These are phyloP conservation scores for Fusarium citri DNA, from an alignment of 2,329 filamentous ascomycete genomes.

Conservation along the genomic window DNA sequence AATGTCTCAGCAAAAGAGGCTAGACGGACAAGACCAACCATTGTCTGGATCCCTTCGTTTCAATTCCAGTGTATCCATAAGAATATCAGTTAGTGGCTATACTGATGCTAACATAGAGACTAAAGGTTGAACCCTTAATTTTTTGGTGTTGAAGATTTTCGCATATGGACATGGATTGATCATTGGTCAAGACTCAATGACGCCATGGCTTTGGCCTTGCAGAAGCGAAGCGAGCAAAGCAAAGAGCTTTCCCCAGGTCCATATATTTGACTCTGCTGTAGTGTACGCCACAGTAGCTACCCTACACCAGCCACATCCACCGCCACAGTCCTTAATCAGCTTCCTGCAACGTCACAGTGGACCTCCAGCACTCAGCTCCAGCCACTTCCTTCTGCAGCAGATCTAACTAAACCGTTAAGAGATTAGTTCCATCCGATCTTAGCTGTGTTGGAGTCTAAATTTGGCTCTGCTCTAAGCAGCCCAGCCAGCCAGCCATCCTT, in stretches of 20 bases:
- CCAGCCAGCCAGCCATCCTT: slow-evolving; percentile 9
- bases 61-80: not conserved
- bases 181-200: slow-evolving; percentile 26
- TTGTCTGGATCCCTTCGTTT: not conserved
- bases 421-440: slow-evolving; percentile 29
- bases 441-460: slow-evolving; percentile 36
- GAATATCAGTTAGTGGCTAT: not conserved
- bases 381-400: slow-evolving; percentile 25
- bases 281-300: slow-evolving; percentile 14
- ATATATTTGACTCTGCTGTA: not conserved
- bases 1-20: slow-evolving; percentile 19
- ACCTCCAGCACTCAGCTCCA: slow-evolving; percentile 13
- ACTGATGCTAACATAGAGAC: not conserved
- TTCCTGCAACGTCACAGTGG: slow-evolving; percentile 31
- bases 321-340: not conserved
- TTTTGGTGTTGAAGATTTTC: slow-evolving; percentile 28
- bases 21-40: slow-evolving; percentile 3
- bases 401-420: not conserved
- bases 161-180: slow-evolving; percentile 30
- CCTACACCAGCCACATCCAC: slow-evolving; percentile 11
- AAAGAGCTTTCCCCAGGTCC: slow-evolving; percentile 33
- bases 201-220: slow-evolving; percentile 29
- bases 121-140: slow-evolving; percentile 11
- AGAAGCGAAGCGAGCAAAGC: slow-evolving; percentile 24
- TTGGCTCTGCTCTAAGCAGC: slow-evolving; percentile 39